Evolutionary conservation across 257 asterid genomes (phyloP).

Genomic region (Eustoma russellianum): DNA sequence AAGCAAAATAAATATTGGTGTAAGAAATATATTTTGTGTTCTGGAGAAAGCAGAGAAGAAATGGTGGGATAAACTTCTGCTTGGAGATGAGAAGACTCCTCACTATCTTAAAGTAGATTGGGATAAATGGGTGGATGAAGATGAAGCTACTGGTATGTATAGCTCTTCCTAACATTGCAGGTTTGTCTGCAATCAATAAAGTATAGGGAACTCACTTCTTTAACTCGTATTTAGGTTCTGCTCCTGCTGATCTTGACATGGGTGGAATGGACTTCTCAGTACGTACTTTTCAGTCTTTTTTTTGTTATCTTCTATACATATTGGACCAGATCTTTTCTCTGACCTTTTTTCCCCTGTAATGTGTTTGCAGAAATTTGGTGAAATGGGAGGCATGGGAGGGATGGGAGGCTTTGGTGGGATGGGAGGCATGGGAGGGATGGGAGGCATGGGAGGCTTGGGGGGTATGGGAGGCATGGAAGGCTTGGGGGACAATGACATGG

Average conservation of each 20-base stretch:
- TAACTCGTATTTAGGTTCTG: conserved; percentile 31
- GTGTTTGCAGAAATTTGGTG: conserved; percentile 55
- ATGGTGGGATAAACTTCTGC: conserved; percentile 80
- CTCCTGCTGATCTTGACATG: conserved; percentile 54
- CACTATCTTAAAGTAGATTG: conserved; percentile 84
- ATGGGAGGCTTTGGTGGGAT: conserved; percentile 23
- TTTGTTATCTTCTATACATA: neutral
- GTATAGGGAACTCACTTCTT: neutral
- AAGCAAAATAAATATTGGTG: conserved; percentile 61
- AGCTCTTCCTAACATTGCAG: neutral
- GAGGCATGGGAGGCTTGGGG: conserved; percentile 15
- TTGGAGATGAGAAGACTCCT: conserved; percentile 65
- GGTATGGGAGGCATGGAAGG: conserved; percentile 32
- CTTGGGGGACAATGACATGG: too few relatives aligned
- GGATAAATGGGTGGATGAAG: conserved; percentile 98
- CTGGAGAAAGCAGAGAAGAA: conserved; percentile 70
- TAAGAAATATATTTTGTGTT: conserved; percentile 55
- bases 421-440: conserved; percentile 29
- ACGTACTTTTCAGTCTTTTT: conserved; percentile 9
- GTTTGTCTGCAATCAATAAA: conserved; percentile 1
- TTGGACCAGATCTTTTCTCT: conserved; percentile 3
- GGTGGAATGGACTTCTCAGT: conserved; percentile 95
- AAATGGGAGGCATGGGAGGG: conserved; percentile 45
- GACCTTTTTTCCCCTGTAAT: conserved; percentile 5
- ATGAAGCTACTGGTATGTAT: conserved; percentile 52